A percentile compares a stretch with the other conserved stretches of the same genome.
These are phyloP conservation scores for Phoenix dactylifera DNA, from an alignment of 176 grass and related monocot genomes.

Conservation along the genomic window DNA sequence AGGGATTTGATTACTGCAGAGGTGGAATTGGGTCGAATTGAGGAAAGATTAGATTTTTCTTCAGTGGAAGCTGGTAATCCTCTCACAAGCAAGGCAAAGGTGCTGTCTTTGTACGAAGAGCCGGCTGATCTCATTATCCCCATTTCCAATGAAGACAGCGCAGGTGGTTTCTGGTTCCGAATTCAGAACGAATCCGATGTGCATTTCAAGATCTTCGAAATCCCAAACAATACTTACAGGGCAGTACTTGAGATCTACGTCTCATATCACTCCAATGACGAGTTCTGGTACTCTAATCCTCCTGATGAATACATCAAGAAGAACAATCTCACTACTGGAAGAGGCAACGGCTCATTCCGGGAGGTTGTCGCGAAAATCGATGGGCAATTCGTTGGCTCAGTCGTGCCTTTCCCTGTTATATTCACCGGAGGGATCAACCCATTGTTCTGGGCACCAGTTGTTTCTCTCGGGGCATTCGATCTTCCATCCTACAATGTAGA, in stretches of 20 bases:
- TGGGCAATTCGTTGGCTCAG: conserved; percentile 45
- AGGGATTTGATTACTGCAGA: no score
- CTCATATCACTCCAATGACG: conserved; percentile 71
- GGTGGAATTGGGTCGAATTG: background rate
- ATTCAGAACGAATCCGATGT: conserved; percentile 50
- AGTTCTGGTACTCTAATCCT: conserved; percentile 96
- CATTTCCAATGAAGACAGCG: conserved; percentile 28
- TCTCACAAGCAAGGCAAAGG: conserved; percentile 4
- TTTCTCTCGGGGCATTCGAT: conserved; percentile 73
- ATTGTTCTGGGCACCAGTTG: conserved; percentile 79
- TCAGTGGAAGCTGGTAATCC: background rate
- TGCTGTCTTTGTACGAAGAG: conserved; percentile 14
- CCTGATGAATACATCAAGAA: conserved; percentile 63
- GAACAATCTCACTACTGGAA: conserved; percentile 64
- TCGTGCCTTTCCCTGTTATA: conserved; percentile 79
- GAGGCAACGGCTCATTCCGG: conserved; percentile 74
- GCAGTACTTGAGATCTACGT: conserved; percentile 72
- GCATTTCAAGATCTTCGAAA: conserved; percentile 16
- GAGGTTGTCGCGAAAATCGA: conserved; percentile 66
- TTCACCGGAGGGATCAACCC: conserved; percentile 93
- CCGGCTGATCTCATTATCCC: conserved; percentile 69
- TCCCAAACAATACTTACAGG: conserved; percentile 67
- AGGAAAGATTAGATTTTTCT: conserved; percentile 4
- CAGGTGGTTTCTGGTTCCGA: conserved; percentile 71
- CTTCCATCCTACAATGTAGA: conserved; percentile 75